Conservation (phyloP, 2,329 filamentous ascomycete genomes). For the Dryadomyces quercivorus region DNA sequence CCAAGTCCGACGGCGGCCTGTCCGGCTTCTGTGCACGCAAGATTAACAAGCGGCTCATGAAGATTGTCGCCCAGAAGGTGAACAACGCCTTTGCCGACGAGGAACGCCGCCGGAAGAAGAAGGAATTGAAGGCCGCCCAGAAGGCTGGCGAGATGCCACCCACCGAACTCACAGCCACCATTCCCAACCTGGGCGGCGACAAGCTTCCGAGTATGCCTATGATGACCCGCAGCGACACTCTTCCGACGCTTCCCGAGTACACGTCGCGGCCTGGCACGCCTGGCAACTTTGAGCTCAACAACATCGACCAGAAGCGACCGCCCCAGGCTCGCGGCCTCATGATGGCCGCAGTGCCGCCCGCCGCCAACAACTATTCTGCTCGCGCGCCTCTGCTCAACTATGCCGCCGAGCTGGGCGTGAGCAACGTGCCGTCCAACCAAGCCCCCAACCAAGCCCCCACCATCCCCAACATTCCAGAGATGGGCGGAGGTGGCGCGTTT, state of each 20-base stretch:
- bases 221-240: slow-evolving; percentile 47
- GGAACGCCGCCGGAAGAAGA: slow-evolving; percentile 44
- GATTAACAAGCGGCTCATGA: slow-evolving; percentile 72
- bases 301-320: slow-evolving; percentile 38
- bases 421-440: background rate
- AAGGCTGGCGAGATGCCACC: slow-evolving; percentile 40
- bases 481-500: background rate
- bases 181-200: slow-evolving; percentile 41
- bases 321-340: slow-evolving; percentile 21
- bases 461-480: slow-evolving; percentile 4
- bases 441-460: slow-evolving; percentile 13
- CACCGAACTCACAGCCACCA: slow-evolving; percentile 48
- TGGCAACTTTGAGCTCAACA: slow-evolving; percentile 37
- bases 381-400: slow-evolving; percentile 18
- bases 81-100: slow-evolving; percentile 80
- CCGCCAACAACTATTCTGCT: slow-evolving; percentile 16
- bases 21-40: slow-evolving; percentile 83
- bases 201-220: slow-evolving; percentile 46
- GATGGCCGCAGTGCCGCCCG: slow-evolving; percentile 13
- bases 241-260: slow-evolving; percentile 50
- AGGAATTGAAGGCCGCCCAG: slow-evolving; percentile 36
- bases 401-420: slow-evolving; percentile 19
- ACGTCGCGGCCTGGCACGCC: slow-evolving; percentile 46
- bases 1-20: slow-evolving; percentile 65
- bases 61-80: slow-evolving; percentile 76